Evolutionary conservation across 1,139 yeast genomes (phyloP).

Genomic region (Suhomyces kunorum): DNA sequence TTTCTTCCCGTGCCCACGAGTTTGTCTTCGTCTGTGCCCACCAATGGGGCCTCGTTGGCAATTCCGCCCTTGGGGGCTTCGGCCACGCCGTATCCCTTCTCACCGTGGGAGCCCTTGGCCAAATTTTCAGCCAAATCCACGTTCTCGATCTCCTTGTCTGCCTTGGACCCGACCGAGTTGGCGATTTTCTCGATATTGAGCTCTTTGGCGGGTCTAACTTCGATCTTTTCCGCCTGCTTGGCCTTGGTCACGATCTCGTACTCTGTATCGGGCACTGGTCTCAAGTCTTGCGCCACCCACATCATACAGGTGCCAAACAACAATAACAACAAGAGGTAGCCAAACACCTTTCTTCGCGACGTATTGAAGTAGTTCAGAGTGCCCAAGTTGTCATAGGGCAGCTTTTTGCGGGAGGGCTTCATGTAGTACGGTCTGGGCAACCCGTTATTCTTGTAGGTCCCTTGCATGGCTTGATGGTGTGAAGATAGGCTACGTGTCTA

Average conservation of each 20-base stretch:
- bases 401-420: conserved; percentile 42
- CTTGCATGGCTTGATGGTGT: conserved; percentile 37
- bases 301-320: conserved; percentile 40
- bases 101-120: conserved; percentile 46
- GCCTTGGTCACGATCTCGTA: conserved; percentile 32
- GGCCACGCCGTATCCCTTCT: conserved; percentile 43
- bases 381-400: conserved; percentile 42
- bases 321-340: conserved; percentile 39
- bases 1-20: conserved; percentile 30
- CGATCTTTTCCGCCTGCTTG: conserved; percentile 4
- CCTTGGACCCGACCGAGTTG: conserved; percentile 23
- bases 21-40: conserved; percentile 44
- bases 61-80: conserved; percentile 56
- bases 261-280: conserved; percentile 28
- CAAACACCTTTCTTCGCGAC: conserved; percentile 40
- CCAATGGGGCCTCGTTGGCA: conserved; percentile 50
- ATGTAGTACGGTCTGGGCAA: conserved; percentile 52
- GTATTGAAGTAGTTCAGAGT: conserved; percentile 33
- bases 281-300: conserved; percentile 42
- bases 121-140: conserved; percentile 43
- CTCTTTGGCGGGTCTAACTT: conserved; percentile 15
- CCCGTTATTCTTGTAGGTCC: conserved; percentile 45
- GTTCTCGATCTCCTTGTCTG: conserved; percentile 34
- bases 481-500: not conserved
- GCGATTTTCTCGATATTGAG: conserved; percentile 30